Conservation (phyloP, 2,329 filamentous ascomycete species). For the Chaetomium sp. region DNA sequence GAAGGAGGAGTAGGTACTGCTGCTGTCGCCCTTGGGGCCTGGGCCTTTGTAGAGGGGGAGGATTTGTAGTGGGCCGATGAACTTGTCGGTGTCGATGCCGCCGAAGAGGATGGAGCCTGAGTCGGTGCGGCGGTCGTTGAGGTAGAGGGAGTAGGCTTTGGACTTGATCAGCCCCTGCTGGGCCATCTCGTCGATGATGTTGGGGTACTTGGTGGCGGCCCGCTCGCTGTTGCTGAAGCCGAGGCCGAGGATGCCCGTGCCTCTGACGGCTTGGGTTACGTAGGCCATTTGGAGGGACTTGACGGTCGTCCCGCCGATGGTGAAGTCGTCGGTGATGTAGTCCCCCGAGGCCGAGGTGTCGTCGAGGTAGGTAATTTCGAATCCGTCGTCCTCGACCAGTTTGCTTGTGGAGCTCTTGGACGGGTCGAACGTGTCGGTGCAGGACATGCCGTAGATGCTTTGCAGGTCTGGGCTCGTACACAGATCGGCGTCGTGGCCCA, state of each 20-base stretch:
- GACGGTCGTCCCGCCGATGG: constrained; percentile 44
- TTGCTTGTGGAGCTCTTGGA: constrained; percentile 43
- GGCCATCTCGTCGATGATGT: constrained; percentile 60
- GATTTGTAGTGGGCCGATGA: constrained; percentile 48
- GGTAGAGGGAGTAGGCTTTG: constrained; percentile 63
- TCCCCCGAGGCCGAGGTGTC: constrained; percentile 47
- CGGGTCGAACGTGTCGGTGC: constrained; percentile 39
- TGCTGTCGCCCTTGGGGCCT: constrained; percentile 18
- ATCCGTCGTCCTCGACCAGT: constrained; percentile 37
- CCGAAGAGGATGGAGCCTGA: constrained; percentile 62
- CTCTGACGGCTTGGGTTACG: constrained; percentile 41
- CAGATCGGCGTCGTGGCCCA: constrained; percentile 33
- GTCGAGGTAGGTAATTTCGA: constrained; percentile 57
- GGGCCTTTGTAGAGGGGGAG: constrained; percentile 46
- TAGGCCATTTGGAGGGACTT: constrained; percentile 50
- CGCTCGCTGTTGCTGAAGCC: constrained; percentile 49
- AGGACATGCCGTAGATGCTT: constrained; percentile 28
- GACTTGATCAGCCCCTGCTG: constrained; percentile 54
- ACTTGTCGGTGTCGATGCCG: constrained; percentile 63
- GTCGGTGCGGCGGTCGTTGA: constrained; percentile 47
- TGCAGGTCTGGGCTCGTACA: constrained; percentile 35
- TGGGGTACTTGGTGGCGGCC: constrained; percentile 39
- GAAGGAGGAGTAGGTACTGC: constrained; percentile 34
- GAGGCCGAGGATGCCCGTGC: constrained; percentile 53
- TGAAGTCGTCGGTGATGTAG: constrained; percentile 52